phyloP scores from a whole-genome alignment of 176 grass and related monocot genomes.

The Rhynchospora tenuis region DNA sequence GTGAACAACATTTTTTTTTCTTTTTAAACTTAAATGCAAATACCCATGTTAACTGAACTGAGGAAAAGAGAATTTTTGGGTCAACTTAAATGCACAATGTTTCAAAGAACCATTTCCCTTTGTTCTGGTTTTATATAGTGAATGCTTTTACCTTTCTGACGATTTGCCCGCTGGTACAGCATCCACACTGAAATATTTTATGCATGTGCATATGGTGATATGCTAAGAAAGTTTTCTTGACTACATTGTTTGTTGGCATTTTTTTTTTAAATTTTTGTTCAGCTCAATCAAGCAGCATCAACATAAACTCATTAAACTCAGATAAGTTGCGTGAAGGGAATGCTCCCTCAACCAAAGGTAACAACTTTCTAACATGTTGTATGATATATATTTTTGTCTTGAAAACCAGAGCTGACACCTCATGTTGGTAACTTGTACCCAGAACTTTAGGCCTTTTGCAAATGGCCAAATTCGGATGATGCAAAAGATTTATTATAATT shows the following conservation, averaged over 20 bases:
- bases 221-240: conserved; percentile 1
- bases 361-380: conserved; percentile 6
- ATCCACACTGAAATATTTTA: not conserved
- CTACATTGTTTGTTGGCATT: not conserved
- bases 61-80: not conserved
- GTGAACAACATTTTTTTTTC: not conserved
- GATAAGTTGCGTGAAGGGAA: conserved; percentile 59
- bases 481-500: not conserved
- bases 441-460: not conserved
- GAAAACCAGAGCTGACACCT: not conserved
- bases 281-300: conserved; percentile 55
- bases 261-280: conserved; percentile 11
- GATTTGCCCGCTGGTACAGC: not conserved
- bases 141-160: not conserved
- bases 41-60: not conserved
- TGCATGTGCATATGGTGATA: not conserved
- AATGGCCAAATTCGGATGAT: conserved; percentile 7
- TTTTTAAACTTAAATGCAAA: not conserved
- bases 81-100: not conserved
- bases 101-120: not conserved
- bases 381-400: not conserved
- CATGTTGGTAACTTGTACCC: not conserved
- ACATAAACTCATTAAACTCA: conserved; percentile 37
- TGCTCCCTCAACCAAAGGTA: conserved; percentile 65
- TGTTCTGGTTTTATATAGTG: not conserved